Percentiles rank a stretch among this genome's conserved stretches.
Conservation (phyloP, 768 basidiomycete species). For the Lentinula sp. region DNA sequence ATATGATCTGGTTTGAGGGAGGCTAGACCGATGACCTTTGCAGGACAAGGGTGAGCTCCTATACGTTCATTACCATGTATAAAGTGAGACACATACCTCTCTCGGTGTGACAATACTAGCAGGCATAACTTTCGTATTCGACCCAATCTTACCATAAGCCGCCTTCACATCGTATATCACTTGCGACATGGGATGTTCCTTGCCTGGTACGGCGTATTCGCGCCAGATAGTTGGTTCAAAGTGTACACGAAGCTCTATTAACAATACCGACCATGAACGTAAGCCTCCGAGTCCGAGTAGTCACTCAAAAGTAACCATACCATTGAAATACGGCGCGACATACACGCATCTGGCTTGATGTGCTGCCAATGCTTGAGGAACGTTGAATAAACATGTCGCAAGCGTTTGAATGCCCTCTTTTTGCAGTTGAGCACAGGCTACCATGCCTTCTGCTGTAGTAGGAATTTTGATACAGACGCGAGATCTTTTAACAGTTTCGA, state of each 20-base stretch:
- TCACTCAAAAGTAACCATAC: conserved; percentile 15
- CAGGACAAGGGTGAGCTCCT: not conserved
- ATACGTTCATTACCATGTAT: too few species aligned
- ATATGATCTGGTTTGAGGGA: conserved; percentile 35
- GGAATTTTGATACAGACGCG: conserved; percentile 59
- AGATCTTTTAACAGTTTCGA: conserved; percentile 19
- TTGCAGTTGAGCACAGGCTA: conserved; percentile 41
- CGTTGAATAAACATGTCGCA: conserved; percentile 47
- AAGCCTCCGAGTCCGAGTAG: not conserved
- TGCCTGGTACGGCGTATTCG: conserved; percentile 28
- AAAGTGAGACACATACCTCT: conserved; percentile 21
- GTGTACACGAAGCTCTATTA: conserved; percentile 39
- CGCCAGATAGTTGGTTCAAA: conserved; percentile 33
- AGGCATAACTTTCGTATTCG: conserved; percentile 42
- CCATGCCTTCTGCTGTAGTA: conserved; percentile 42
- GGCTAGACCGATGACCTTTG: conserved; percentile 34
- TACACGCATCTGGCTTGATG: conserved; percentile 46
- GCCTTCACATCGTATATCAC: conserved; percentile 33
- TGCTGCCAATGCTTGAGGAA: conserved; percentile 51
- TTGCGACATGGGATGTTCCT: conserved; percentile 34
- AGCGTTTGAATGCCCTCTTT: conserved; percentile 44
- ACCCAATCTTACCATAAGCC: conserved; percentile 25
- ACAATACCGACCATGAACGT: not conserved
- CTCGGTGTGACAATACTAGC: conserved; percentile 31
- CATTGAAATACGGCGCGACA: conserved; percentile 54